Evolutionary conservation across 148 eudicot genomes (phyloP).

Genomic region (Vaccinium macrocarpon): DNA sequence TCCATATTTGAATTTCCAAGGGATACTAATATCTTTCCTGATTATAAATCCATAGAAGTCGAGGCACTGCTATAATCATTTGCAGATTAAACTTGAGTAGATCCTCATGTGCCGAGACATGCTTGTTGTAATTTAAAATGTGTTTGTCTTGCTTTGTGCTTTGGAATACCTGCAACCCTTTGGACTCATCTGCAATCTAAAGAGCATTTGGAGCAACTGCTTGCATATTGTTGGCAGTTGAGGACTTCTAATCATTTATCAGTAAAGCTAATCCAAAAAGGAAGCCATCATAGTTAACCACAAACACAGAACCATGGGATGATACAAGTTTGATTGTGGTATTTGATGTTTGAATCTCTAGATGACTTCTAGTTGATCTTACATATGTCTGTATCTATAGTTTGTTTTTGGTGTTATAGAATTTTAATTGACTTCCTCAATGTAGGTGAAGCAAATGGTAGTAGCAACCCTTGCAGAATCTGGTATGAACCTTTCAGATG

Average conservation of each 20-base stretch:
- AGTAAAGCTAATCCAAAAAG: background rate
- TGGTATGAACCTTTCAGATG: slow-evolving; percentile 66
- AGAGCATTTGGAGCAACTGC: background rate
- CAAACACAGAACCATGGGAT: background rate
- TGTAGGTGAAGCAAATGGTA: slow-evolving; percentile 74
- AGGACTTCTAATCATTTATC: background rate
- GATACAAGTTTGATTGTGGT: background rate
- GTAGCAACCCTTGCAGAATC: slow-evolving; percentile 70
- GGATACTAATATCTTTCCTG: background rate
- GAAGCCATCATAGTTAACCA: background rate
- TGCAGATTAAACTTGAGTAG: background rate
- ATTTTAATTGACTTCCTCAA: background rate
- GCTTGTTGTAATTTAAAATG: background rate
- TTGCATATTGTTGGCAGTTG: background rate
- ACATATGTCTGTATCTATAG: too few relatives aligned
- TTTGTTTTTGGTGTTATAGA: background rate
- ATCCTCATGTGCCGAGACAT: background rate
- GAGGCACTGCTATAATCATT: background rate
- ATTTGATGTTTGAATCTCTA: background rate
- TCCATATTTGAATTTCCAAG: background rate
- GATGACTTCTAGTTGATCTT: background rate
- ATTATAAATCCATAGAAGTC: background rate
- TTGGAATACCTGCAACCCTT: background rate
- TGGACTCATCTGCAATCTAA: background rate
- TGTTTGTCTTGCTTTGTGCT: background rate